Conservation (phyloP, 495 filamentous ascomycete genomes). For the Chaetomium fimeti region DNA sequence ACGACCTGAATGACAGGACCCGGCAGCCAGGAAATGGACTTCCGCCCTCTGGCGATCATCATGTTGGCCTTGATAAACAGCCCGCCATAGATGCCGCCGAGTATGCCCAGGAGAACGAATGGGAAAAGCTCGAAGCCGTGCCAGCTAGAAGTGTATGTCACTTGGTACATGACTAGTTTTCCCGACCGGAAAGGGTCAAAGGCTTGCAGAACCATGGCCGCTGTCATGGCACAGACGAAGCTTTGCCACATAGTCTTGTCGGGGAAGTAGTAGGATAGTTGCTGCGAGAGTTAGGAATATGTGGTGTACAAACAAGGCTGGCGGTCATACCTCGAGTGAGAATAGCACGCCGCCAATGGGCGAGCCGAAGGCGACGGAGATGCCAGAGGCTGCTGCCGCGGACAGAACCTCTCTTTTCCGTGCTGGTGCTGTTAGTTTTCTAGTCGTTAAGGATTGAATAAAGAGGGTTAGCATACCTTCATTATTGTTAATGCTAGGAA, state of each 20-base stretch:
- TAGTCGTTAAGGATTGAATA: background rate
- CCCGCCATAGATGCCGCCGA: conserved; percentile 90
- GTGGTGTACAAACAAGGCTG: too few relatives aligned
- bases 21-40: conserved; percentile 56
- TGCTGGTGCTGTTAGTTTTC: conserved; percentile 50
- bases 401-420: conserved; percentile 95
- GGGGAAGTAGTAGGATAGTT: conserved; percentile 97
- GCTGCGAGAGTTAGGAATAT: conserved; percentile 37
- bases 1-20: conserved; percentile 75
- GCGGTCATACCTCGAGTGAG: conserved; percentile 69
- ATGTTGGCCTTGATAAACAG: conserved; percentile 95
- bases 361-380: conserved; percentile 96
- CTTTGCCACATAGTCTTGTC: conserved; percentile 99
- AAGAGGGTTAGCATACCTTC: conserved; percentile 59
- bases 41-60: conserved; percentile 79
- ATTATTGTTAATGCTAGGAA: conserved; percentile 77
- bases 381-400: conserved; percentile 89
- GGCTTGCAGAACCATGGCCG: conserved; percentile 87
- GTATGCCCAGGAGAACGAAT: conserved; percentile 79
- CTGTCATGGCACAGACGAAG: conserved; percentile 98
- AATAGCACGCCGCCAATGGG: conserved; percentile 93
- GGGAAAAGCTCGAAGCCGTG: conserved; percentile 93
- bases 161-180: conserved; percentile 94
- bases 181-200: conserved; percentile 94
- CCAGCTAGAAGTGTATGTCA: conserved; percentile 89